Percentiles rank a stretch among this genome's conserved stretches.
phyloP scores from a whole-genome alignment of 2,329 filamentous ascomycete genomes.

The Elsinoe ampelina region DNA sequence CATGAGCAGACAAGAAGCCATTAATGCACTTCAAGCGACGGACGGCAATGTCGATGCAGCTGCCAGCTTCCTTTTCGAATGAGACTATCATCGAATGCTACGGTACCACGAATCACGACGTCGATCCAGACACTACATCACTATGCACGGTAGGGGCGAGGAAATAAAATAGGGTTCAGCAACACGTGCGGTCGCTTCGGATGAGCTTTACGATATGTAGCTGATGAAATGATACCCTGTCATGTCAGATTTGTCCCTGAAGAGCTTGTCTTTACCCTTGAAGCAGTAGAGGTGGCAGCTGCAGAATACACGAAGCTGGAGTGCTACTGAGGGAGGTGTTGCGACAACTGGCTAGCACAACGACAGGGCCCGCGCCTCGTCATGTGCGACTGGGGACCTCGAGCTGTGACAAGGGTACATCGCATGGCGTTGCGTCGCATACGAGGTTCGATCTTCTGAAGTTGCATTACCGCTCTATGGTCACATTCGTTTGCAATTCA shows the following conservation, averaged over 20 bases:
- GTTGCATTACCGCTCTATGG: too few species aligned
- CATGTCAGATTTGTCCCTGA: background rate
- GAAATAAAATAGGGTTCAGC: background rate
- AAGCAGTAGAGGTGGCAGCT: background rate
- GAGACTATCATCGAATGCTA: background rate
- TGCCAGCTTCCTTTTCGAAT: conserved; percentile 63
- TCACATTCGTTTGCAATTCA: too few species aligned
- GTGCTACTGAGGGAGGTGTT: background rate
- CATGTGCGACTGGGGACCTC: too few species aligned
- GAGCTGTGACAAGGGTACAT: too few species aligned
- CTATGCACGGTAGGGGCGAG: background rate
- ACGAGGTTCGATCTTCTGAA: too few species aligned
- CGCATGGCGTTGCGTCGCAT: too few species aligned
- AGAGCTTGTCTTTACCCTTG: background rate
- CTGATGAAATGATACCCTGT: conserved; percentile 7
- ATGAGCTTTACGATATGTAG: background rate
- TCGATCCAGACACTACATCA: too few species aligned
- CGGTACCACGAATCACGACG: too few species aligned
- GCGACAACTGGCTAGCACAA: too few species aligned
- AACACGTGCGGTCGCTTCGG: background rate
- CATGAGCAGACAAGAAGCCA: conserved; percentile 64
- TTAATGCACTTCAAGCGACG: conserved; percentile 71
- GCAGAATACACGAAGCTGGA: background rate
- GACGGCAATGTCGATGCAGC: conserved; percentile 81
- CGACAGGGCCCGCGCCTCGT: too few species aligned